These are phyloP conservation scores for Letharia columbiana DNA, from an alignment of 495 filamentous ascomycete genomes.

Conservation along the genomic window DNA sequence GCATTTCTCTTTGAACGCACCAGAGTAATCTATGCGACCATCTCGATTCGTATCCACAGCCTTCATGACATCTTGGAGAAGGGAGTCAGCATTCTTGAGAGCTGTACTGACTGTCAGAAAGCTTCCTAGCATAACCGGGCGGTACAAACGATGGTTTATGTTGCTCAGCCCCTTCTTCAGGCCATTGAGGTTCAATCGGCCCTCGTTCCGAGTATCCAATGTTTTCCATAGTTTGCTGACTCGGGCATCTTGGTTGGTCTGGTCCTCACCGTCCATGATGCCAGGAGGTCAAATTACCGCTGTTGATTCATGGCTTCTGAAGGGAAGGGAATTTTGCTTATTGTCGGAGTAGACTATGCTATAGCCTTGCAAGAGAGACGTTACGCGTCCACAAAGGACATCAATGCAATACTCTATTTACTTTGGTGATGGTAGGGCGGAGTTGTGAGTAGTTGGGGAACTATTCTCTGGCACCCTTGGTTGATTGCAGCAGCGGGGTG, in stretches of 20 bases:
- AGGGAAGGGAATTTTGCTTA: background rate
- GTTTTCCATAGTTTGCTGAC: conserved; percentile 71
- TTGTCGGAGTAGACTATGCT: background rate
- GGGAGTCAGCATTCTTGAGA: conserved; percentile 84
- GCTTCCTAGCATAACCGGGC: conserved; percentile 28
- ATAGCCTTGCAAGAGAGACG: background rate
- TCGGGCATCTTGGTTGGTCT: conserved; percentile 64
- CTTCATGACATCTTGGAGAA: conserved; percentile 69
- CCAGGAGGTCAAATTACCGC: conserved; percentile 8
- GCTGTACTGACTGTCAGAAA: conserved; percentile 43
- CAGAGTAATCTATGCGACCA: conserved; percentile 81
- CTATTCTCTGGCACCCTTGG: background rate
- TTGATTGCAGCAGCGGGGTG: background rate
- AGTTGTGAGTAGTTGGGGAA: background rate
- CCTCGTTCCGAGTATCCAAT: conserved; percentile 66
- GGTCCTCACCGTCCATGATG: conserved; percentile 46
- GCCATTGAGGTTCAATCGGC: conserved; percentile 71
- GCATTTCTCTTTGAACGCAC: conserved; percentile 37
- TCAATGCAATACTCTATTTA: background rate
- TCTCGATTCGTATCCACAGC: conserved; percentile 80
- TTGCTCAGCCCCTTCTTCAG: conserved; percentile 75
- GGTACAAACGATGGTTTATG: conserved; percentile 82
- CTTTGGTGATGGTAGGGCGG: background rate
- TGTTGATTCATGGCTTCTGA: conserved; percentile 15
- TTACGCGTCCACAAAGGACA: background rate